Percentiles rank a stretch among this genome's conserved stretches.
Conservation (phyloP, 2,329 filamentous ascomycete genomes). For the Fusarium sp. region DNA sequence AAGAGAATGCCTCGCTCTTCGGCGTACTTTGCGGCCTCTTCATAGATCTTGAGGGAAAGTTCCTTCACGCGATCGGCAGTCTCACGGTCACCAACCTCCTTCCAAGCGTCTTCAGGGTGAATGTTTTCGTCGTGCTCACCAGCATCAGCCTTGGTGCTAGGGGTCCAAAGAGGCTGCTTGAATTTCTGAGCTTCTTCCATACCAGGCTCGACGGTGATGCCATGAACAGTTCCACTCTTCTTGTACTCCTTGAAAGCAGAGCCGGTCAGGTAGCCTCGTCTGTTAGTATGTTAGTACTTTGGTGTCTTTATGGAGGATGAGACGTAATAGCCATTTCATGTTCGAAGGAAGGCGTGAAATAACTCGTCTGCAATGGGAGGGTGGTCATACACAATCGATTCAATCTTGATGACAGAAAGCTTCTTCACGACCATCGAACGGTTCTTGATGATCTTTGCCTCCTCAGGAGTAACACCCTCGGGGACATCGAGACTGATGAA, state of each 20-base stretch:
- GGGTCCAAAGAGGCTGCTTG: slow-evolving; percentile 75
- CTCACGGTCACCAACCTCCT: slow-evolving; percentile 49
- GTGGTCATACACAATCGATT: slow-evolving; percentile 39
- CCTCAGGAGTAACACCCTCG: slow-evolving; percentile 57
- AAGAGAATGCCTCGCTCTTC: slow-evolving; percentile 43
- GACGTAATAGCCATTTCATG: neutral
- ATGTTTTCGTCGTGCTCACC: slow-evolving; percentile 91
- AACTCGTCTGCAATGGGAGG: neutral
- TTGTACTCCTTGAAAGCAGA: slow-evolving; percentile 81
- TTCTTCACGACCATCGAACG: slow-evolving; percentile 83
- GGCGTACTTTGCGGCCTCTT: slow-evolving; percentile 43
- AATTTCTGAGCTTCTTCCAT: slow-evolving; percentile 76
- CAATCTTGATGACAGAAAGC: slow-evolving; percentile 78
- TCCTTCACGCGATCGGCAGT: slow-evolving; percentile 46
- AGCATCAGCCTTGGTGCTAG: slow-evolving; percentile 85
- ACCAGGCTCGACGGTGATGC: slow-evolving; percentile 72
- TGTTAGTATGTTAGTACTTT: slow-evolving; percentile 14
- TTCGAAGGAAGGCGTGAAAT: neutral
- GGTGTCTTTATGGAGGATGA: neutral
- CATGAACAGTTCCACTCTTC: slow-evolving; percentile 81
- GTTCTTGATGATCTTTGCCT: slow-evolving; percentile 63
- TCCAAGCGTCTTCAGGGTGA: slow-evolving; percentile 71
- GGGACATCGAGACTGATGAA: slow-evolving; percentile 62
- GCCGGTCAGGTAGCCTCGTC: slow-evolving; percentile 85
- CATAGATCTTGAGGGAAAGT: slow-evolving; percentile 46